Evolutionary conservation across 2,329 filamentous ascomycete species (phyloP), one percentile per base, ranked within the genome.

Genomic region (Thermoascus crustaceus): DNA sequence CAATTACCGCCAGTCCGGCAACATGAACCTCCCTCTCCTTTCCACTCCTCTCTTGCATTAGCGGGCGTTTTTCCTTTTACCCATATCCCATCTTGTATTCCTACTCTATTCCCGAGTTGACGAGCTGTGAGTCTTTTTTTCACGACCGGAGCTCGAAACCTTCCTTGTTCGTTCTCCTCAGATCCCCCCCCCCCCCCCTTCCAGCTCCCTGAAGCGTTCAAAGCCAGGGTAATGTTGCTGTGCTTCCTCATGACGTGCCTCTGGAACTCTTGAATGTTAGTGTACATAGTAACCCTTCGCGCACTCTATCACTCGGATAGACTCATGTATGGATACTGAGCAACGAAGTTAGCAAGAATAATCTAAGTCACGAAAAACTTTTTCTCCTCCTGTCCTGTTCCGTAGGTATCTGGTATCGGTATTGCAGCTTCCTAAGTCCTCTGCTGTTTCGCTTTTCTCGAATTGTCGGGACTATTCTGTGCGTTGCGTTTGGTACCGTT

Each of bases 271-370:
- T 37, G 38, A 45, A 49, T 49, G 50, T 55, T 54, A 55, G 44
- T 61, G 58, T 61, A 61, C 53, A 61, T 61, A 61, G 42, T 43
- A 37, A 34, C 41, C 39, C 32, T 31, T 39, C 43, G 36, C 45
- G 43, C 37, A 45, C 44, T 47, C 45, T 40, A 50, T 48, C 20
- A 23, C 29, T 34, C 27, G n/a, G n/a, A n/a, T 19, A 50, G 46
- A 50, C 41, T 44, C 33, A 35, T 55, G 53, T 58, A 61, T 54
- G 54, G 54, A 58, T 60, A 57, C 50, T 44, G 50, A 50, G 48
- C 50, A 52, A 55, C 54, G 55, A 57, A 47, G 50, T 57, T 47
- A 58, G 56, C 50, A 49, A 54, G 42, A 55, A 51, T 54, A 54
- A 50, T 39, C 52, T 34, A 48, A 50, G 48, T 48, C 49, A 45